phyloP scores from a whole-genome alignment of 306 rosid genomes.

The Acacia confusa region DNA sequence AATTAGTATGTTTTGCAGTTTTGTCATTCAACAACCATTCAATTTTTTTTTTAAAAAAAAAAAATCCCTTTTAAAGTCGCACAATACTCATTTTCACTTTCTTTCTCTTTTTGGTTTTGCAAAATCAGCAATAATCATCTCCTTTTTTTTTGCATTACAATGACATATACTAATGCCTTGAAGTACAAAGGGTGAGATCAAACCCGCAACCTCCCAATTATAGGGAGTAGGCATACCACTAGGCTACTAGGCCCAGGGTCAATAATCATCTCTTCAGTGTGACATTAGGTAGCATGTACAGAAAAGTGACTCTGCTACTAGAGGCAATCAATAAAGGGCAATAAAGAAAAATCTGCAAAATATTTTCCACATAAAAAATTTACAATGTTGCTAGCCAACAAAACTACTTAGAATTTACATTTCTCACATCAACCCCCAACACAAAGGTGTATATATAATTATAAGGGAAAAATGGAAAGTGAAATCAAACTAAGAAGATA shows the following conservation, averaged over 20 bases:
- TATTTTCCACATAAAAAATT: background rate
- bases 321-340: background rate
- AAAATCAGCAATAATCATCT: background rate
- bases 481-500: background rate
- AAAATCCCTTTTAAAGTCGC: background rate
- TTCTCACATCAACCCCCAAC: background rate
- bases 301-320: background rate
- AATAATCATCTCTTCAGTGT: background rate
- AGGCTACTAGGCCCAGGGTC: no score
- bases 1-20: background rate
- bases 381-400: constrained; percentile 3
- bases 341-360: background rate
- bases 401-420: background rate
- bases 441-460: background rate
- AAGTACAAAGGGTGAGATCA: no score
- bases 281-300: background rate
- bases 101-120: no score
- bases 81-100: background rate
- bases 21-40: background rate
- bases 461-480: background rate
- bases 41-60: background rate
- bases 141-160: no score
- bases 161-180: no score
- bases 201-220: no score
- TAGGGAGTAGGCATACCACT: no score